A percentile compares a stretch with the other conserved stretches of the same genome.
These are phyloP conservation scores for Geoglossum cookeanum DNA, from an alignment of 2,329 filamentous ascomycete genomes.

Conservation along the genomic window DNA sequence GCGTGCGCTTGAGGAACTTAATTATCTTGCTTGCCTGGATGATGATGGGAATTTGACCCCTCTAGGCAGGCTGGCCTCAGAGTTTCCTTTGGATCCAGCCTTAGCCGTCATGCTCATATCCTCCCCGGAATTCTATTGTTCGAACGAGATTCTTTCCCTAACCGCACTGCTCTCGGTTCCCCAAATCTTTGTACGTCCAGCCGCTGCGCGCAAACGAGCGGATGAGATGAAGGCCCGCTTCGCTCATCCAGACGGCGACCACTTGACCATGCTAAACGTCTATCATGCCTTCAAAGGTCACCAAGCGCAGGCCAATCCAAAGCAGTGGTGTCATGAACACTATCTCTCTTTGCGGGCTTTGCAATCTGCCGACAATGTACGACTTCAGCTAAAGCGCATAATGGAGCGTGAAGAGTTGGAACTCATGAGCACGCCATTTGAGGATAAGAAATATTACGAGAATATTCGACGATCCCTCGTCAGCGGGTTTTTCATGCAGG, in stretches of 20 bases:
- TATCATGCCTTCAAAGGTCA: slow-evolving; percentile 90
- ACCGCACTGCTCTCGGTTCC: slow-evolving; percentile 87
- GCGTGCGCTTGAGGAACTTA: slow-evolving; percentile 91
- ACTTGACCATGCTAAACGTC: slow-evolving; percentile 88
- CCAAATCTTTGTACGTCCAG: slow-evolving; percentile 79
- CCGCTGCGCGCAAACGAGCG: slow-evolving; percentile 67
- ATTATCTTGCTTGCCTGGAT: slow-evolving; percentile 89
- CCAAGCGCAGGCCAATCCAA: slow-evolving; percentile 49
- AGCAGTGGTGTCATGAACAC: slow-evolving; percentile 93
- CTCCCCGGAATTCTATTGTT: slow-evolving; percentile 95
- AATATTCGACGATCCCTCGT: slow-evolving; percentile 90
- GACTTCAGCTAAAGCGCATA: slow-evolving; percentile 76
- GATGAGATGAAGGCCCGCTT: slow-evolving; percentile 97
- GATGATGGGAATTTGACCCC: slow-evolving; percentile 86
- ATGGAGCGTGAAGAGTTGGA: slow-evolving; percentile 88
- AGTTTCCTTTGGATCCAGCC: slow-evolving; percentile 86
- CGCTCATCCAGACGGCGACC: slow-evolving; percentile 81
- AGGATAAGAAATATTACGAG: slow-evolving; percentile 93
- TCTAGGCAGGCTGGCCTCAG: slow-evolving; percentile 72
- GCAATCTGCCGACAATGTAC: slow-evolving; percentile 84
- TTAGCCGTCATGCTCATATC: slow-evolving; percentile 96
- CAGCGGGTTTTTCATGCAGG: slow-evolving; percentile 98
- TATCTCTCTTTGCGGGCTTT: slow-evolving; percentile 81
- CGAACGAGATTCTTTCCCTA: slow-evolving; percentile 92
- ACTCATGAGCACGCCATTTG: slow-evolving; percentile 72